Evolutionary conservation across 768 basidiomycete species (phyloP).

Genomic region (Panaeolus cyanescens): DNA sequence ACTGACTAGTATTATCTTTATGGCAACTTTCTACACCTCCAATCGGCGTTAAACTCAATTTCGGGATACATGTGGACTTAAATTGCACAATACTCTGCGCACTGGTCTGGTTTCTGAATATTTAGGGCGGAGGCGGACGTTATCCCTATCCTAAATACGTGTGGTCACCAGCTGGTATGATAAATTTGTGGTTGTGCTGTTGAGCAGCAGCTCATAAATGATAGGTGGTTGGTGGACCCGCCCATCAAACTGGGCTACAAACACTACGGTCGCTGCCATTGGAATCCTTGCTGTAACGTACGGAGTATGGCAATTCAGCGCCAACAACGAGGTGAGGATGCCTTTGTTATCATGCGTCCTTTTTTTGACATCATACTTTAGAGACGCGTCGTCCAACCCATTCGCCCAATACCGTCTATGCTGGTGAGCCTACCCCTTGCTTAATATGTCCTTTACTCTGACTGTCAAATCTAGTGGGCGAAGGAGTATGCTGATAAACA

Average conservation of each 20-base stretch:
- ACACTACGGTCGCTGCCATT: constrained; percentile 73
- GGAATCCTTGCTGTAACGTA: constrained; percentile 72
- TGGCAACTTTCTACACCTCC: too few species aligned
- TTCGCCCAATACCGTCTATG: constrained; percentile 78
- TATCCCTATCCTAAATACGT: constrained; percentile 95
- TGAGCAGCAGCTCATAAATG: constrained; percentile 2
- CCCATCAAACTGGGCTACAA: constrained; percentile 86
- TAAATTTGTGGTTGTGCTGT: neutral
- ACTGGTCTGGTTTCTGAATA: neutral
- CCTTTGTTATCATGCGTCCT: neutral
- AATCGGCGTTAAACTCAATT: neutral
- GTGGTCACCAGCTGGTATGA: constrained; percentile 86
- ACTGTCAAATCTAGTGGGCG: constrained; percentile 27
- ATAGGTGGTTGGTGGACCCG: constrained; percentile 97
- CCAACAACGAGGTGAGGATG: constrained; percentile 72
- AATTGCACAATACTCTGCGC: neutral
- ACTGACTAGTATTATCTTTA: too few species aligned
- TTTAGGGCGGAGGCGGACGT: constrained; percentile 78
- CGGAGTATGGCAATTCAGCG: constrained; percentile 69
- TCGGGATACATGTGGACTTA: neutral
- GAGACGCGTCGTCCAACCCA: constrained; percentile 62
- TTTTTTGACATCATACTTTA: constrained; percentile 26
- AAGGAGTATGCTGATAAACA: constrained; percentile 31
- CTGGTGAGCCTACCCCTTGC: constrained; percentile 45
- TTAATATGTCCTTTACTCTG: neutral